Evolutionary conservation across 306 rosid species (phyloP).

Genomic region (Mucuna pruriens): DNA sequence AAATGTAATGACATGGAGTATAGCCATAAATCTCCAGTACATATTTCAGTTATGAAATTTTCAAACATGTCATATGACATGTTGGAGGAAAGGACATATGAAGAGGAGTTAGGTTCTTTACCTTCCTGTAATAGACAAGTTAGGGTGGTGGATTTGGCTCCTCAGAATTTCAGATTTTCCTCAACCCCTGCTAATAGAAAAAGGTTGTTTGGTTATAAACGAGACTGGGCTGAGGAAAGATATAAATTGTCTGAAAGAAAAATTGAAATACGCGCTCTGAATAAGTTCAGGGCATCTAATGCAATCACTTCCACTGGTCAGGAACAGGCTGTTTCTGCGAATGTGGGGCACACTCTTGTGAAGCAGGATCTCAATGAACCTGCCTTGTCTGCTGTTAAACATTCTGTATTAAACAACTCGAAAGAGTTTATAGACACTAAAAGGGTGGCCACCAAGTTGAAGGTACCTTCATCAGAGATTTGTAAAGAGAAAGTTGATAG

Average conservation of each 20-base stretch:
- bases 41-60: conserved; percentile 40
- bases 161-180: background rate
- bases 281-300: conserved; percentile 19
- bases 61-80: conserved; percentile 38
- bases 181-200: background rate
- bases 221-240: conserved; percentile 24
- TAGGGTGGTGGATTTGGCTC: background rate
- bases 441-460: conserved; percentile 15
- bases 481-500: conserved; percentile 32
- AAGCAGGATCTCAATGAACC: conserved; percentile 32
- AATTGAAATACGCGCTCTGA: background rate
- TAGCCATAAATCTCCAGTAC: conserved; percentile 34
- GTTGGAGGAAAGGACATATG: conserved; percentile 34
- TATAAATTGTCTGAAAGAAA: conserved; percentile 14
- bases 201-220: background rate
- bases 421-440: conserved; percentile 34
- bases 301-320: conserved; percentile 27
- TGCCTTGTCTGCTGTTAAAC: conserved; percentile 36
- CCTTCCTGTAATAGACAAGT: conserved; percentile 25
- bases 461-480: conserved; percentile 9
- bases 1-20: conserved; percentile 26
- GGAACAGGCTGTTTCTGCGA: conserved; percentile 33
- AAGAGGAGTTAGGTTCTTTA: conserved; percentile 32
- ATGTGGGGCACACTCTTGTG: background rate
- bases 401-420: conserved; percentile 24